Base-by-base conservation (phyloP, 2,329 filamentous ascomycete species). In the Fusarium foetens region DNA sequence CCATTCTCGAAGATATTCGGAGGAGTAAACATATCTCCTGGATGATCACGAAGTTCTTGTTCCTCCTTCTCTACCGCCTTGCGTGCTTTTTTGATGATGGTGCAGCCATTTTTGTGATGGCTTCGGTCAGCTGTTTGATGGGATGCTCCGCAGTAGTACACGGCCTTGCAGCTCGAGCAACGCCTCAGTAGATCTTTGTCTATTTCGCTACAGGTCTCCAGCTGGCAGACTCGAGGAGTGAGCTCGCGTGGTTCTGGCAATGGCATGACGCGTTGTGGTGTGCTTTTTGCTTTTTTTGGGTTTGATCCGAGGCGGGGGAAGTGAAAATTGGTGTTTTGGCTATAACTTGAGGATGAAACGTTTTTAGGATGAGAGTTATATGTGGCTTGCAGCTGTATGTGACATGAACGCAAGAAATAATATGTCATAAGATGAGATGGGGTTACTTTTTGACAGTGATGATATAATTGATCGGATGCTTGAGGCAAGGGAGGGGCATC, bases 111-210 rank as follows among this genome's bases (percentile, higher is more conserved):
- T 70, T 84, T 84, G 78, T 88, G 85, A 6, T 62, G 46, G 1
- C 66, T 42, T 29, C 81, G 74, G 69, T 87, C 75, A 4, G 73
- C 52, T 1, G 59, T 57, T 75, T 87, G 85, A 74, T 87, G 84
- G 3, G 83, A 81, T 19, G 75, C 74, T 53, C 80, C 75, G 76
- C 86, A 88, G 77, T 88, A 88, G 42, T 76, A 76, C 57, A 83
- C 78, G 3, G 80, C 81, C 45, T 78, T 80, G 77, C 86, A 88
- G 9, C 75, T 80, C 8, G 76, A 66, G 69, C 86, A 88, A 57
- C 76, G 80, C 8, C 77, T 74, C 35, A 73, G 29, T 23, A 35
- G n/a, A 31, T 63, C 54, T 36, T 19, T 16, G 2, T 17, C 66
- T 14, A 10, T 8, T 1, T 48, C 7, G 25, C 25, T 43, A 39